These are phyloP conservation scores for Penicillium argentinense DNA, from an alignment of 495 filamentous ascomycete genomes.

Conservation along the genomic window DNA sequence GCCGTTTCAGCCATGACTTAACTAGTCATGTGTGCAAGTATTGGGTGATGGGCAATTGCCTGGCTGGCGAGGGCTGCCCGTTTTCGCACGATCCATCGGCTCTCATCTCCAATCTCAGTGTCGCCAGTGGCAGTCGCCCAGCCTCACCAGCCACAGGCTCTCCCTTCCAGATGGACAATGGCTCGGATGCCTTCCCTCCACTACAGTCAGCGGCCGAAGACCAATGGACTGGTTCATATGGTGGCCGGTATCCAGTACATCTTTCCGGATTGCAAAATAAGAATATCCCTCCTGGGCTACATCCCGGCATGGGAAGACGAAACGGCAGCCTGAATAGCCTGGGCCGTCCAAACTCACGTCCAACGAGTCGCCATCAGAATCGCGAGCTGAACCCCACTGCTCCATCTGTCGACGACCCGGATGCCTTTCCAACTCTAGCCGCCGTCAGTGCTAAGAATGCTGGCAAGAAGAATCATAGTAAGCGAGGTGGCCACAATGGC, in stretches of 20 bases:
- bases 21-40: slow-evolving; percentile 99
- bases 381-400: slow-evolving; percentile 65
- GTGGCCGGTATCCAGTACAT: slow-evolving; percentile 39
- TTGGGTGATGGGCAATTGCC: slow-evolving; percentile 94
- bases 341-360: slow-evolving; percentile 74
- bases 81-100: slow-evolving; percentile 96
- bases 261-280: slow-evolving; percentile 33
- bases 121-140: slow-evolving; percentile 55
- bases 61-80: slow-evolving; percentile 91
- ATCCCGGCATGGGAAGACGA: slow-evolving; percentile 44
- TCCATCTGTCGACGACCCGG: slow-evolving; percentile 85
- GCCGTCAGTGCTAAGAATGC: slow-evolving; percentile 70
- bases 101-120: slow-evolving; percentile 65
- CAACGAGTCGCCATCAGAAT: slow-evolving; percentile 80
- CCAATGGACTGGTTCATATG: slow-evolving; percentile 57
- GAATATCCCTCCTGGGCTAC: slow-evolving; percentile 25
- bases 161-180: slow-evolving; percentile 75
- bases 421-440: slow-evolving; percentile 93
- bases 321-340: slow-evolving; percentile 48
- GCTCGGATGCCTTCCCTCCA: slow-evolving; percentile 81
- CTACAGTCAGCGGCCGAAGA: slow-evolving; percentile 58
- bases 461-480: slow-evolving; percentile 87
- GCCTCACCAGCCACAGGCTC: slow-evolving; percentile 37
- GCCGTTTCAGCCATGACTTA: slow-evolving; percentile 94
- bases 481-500: slow-evolving; percentile 73